A percentile compares a stretch with the other conserved stretches of the same genome.
phyloP scores from a whole-genome alignment of 345 rosid species.

The Salix purpurea region DNA sequence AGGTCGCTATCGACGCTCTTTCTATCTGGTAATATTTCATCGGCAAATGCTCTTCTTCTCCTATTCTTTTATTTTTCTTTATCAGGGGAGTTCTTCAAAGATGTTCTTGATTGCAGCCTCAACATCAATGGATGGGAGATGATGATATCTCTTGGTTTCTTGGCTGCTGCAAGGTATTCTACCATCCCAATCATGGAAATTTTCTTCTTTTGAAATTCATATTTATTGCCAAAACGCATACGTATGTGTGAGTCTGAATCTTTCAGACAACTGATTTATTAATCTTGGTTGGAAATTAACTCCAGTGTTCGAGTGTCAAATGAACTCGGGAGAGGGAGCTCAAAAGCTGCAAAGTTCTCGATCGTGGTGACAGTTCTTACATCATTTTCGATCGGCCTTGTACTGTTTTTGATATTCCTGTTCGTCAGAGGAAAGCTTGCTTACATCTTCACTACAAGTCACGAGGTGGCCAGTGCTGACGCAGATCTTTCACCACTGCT shows the following conservation, averaged over 20 bases:
- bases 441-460: conserved; percentile 53
- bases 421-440: conserved; percentile 51
- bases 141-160: conserved; percentile 80
- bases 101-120: conserved; percentile 35
- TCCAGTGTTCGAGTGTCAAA: conserved; percentile 75
- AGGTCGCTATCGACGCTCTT: conserved; percentile 71
- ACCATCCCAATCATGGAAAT: not conserved
- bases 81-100: not conserved
- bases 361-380: conserved; percentile 32
- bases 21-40: conserved; percentile 55
- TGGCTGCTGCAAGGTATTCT: conserved; percentile 64
- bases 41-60: not conserved
- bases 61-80: not conserved
- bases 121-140: conserved; percentile 73
- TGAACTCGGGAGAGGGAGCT: conserved; percentile 72
- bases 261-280: not conserved
- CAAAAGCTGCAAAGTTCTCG: conserved; percentile 55
- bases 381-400: conserved; percentile 52
- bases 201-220: too few species aligned
- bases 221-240: too few species aligned
- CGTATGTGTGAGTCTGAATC: too few species aligned
- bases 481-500: conserved; percentile 63
- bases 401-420: conserved; percentile 43
- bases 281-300: not conserved
- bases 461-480: conserved; percentile 55